Evolutionary conservation across 257 asterid species (phyloP).

Genomic region (Parsonsia alboflavescens): DNA sequence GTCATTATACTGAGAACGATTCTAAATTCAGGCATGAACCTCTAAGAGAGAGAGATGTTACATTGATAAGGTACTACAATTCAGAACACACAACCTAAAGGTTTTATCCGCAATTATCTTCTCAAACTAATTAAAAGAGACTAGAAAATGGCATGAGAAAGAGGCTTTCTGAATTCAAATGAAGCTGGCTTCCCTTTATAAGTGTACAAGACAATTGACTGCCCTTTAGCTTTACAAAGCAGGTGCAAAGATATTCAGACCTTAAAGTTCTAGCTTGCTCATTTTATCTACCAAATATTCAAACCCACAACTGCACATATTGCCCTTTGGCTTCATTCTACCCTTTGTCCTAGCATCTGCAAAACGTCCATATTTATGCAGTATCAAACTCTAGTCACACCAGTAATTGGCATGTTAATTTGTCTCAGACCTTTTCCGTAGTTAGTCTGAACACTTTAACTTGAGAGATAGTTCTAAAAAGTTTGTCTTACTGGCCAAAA

Average conservation of each 20-base stretch:
- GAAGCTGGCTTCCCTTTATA: neutral
- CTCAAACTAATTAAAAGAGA: neutral
- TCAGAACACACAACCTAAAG: neutral
- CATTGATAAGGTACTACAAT: neutral
- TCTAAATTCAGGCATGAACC: too few species aligned
- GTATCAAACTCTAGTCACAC: neutral
- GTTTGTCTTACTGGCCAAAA: neutral
- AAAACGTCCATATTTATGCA: neutral
- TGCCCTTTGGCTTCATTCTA: neutral
- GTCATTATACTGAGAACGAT: neutral
- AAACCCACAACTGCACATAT: neutral
- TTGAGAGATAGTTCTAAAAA: neutral
- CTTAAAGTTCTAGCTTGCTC: neutral
- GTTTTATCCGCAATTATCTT: neutral
- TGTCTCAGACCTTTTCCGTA: neutral
- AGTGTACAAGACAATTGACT: neutral
- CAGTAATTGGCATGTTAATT: neutral
- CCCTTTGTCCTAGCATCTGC: neutral
- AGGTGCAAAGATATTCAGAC: neutral
- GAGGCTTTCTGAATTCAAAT: neutral
- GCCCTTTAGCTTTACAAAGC: neutral
- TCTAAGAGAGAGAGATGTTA: neutral
- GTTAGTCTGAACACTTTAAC: neutral
- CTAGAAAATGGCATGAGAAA: neutral
- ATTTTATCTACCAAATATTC: neutral